These are phyloP conservation scores for Dictyostelium intermedium DNA, from an alignment of 78 protist species.

Conservation along the genomic window DNA sequence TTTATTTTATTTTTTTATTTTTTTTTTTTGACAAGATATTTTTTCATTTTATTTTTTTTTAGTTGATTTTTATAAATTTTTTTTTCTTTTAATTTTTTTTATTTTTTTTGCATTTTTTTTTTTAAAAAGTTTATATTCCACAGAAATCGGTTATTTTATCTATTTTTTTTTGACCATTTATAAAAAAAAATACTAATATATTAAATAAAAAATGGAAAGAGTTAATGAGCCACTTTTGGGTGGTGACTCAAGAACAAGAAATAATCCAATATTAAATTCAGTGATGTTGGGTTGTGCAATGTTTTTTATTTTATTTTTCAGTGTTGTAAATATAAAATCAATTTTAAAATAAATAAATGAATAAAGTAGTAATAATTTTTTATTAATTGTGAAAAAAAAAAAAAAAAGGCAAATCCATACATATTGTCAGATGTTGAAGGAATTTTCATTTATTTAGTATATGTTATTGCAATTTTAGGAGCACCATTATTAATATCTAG, in stretches of 20 bases:
- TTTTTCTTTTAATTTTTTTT: no score
- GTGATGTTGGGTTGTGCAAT: background rate
- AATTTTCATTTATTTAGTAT: background rate
- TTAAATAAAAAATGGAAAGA: background rate
- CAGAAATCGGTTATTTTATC: no score
- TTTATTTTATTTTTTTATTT: no score
- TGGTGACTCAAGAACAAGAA: conserved; percentile 1
- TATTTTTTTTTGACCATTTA: no score
- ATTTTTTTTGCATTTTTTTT: no score
- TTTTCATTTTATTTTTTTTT: no score
- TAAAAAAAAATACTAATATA: no score
- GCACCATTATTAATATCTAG: background rate
- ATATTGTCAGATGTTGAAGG: background rate
- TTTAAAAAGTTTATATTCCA: no score
- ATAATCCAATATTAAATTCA: background rate
- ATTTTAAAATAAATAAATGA: background rate
- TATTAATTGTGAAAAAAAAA: background rate
- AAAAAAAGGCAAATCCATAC: background rate
- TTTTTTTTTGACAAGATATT: no score
- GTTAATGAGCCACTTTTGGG: background rate
- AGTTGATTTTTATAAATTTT: no score
- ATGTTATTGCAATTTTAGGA: background rate
- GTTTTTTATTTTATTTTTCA: background rate
- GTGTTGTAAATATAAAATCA: background rate
- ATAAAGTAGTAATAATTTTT: background rate